Base-by-base conservation (phyloP, 2,329 filamentous ascomycete genomes). In the Botrytis hyacinthi region DNA sequence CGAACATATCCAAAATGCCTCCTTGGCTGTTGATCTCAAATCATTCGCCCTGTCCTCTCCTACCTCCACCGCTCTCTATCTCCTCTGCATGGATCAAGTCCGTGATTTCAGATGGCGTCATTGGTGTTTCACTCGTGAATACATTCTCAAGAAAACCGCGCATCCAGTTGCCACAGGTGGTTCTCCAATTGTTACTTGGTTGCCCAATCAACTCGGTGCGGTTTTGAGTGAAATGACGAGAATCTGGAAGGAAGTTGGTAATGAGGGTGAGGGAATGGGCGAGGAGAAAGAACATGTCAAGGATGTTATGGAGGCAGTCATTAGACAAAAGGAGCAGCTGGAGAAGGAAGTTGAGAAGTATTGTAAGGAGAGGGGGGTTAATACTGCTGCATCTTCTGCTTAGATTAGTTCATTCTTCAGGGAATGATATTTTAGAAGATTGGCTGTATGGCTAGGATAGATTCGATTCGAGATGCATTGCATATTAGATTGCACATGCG, bases 121-220 rank as follows among this genome's bases (percentile, higher is more conserved):
- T 82, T 95, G 93, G 93, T 93, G 92, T 81, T 95, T 95, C 80
- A 93, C 92, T 3, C 87, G 92, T 74, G 92, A 95, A 85, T 95
- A 95, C 80, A 95, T 95, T 78, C 86, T 95, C 76, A 93, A 94
- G 85, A 88, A 89, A 79, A 94, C 91, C 0, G 85, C 84, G 29
- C 92, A 95, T 80, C 92, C 93, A 0, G 93, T 91, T 2, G 93
- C 93, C 0, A 95, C 93, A 0, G 93, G 93, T 2, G 93, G 93
- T 29, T 93, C 90, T 77, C 93, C 93, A 5, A 95, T 95, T 75
- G 92, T 95, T 26, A 95, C 92, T 3, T 95, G 93, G 93, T 83
- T 95, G 75, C 93, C 93, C 4, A 95, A 95, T 82, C 93, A 95
- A 84, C 86, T 95, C 66, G 86, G 89, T 76, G 92, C 93, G 1